Conservation (phyloP, 163 green algal species). For the Coccomyxa subellipsoidea region DNA sequence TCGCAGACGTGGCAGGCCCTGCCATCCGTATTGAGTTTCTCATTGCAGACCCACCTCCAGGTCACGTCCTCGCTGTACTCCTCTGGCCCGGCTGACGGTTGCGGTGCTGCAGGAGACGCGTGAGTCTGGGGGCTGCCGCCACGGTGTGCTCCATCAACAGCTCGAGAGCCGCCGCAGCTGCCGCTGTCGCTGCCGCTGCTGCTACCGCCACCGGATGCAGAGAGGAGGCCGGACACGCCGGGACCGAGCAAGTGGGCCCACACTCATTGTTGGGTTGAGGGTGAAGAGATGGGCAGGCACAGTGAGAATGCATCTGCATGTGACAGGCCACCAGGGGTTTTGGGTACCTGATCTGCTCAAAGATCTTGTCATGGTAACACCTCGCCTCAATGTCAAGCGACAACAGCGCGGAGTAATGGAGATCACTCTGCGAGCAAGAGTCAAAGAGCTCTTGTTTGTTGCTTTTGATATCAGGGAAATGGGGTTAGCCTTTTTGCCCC, state of each 20-base stretch:
- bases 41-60: not conserved
- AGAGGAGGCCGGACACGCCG: not conserved
- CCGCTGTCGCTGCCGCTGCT: not conserved
- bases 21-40: not conserved
- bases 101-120: not conserved
- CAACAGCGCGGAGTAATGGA: too few relatives aligned
- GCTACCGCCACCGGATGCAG: not conserved
- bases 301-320: not conserved
- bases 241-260: not conserved
- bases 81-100: not conserved
- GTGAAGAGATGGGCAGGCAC: not conserved
- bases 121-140: not conserved
- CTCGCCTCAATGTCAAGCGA: too few relatives aligned
- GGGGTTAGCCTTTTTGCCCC: too few relatives aligned
- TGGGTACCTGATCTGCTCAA: too few relatives aligned
- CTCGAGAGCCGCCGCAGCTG: not conserved
- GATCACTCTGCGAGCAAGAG: too few relatives aligned
- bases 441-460: too few relatives aligned
- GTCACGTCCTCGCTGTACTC: not conserved
- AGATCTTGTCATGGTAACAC: too few relatives aligned
- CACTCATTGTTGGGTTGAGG: not conserved
- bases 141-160: not conserved
- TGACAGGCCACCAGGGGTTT: too few relatives aligned
- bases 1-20: not conserved
- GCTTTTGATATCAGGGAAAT: too few relatives aligned